phyloP scores from a whole-genome alignment of 352 stramenopile genomes.

The Elongisporangium senticosum region DNA sequence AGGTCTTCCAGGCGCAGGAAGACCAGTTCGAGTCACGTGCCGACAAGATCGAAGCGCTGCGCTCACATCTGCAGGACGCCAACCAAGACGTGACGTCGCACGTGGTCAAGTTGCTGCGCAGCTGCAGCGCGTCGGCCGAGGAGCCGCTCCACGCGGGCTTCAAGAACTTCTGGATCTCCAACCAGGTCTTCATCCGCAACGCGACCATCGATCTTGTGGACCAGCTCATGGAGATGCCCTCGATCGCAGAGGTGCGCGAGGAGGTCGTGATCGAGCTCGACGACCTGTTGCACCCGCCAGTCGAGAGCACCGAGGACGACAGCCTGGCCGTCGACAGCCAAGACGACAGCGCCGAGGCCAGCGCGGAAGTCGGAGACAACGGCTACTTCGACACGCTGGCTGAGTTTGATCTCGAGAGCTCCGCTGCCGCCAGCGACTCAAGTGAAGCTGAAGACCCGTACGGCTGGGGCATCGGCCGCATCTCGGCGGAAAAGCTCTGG shows the following conservation, averaged over 20 bases:
- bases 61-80: constrained; percentile 2
- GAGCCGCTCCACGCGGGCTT: constrained; percentile 10
- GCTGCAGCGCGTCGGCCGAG: constrained; percentile 10
- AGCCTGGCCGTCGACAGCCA: too few species aligned
- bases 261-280: constrained; percentile 12
- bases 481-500: constrained; percentile 32
- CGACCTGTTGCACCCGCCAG: neutral
- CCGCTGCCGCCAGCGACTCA: constrained; percentile 4
- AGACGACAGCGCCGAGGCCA: too few species aligned
- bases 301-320: too few species aligned
- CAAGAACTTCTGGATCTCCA: constrained; percentile 29
- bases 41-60: constrained; percentile 14
- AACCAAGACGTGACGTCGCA: constrained; percentile 9
- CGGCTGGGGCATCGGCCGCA: constrained; percentile 24
- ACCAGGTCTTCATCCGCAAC: constrained; percentile 26
- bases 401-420: constrained; percentile 9
- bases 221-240: constrained; percentile 11
- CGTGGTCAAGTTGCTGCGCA: constrained; percentile 7
- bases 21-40: constrained; percentile 8
- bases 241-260: constrained; percentile 25
- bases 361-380: too few species aligned
- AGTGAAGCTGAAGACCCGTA: constrained; percentile 7
- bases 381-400: constrained; percentile 8
- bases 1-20: constrained; percentile 9
- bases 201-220: constrained; percentile 19